These are phyloP conservation scores for Agrocybe praecox DNA, from an alignment of 768 basidiomycete genomes.

Conservation along the genomic window DNA sequence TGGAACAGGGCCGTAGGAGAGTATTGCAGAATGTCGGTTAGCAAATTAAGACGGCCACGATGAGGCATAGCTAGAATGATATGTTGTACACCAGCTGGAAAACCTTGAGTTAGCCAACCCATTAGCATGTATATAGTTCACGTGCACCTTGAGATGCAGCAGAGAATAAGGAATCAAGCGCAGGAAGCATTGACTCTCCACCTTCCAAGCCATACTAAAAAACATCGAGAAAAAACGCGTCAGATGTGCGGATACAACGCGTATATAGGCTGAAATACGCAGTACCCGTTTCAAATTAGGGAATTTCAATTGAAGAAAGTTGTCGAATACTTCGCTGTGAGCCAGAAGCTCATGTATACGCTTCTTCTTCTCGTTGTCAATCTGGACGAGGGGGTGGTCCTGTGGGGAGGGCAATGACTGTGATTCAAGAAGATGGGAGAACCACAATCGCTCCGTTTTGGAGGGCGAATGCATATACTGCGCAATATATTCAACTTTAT, in stretches of 20 bases:
- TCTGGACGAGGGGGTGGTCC: slow-evolving; percentile 29
- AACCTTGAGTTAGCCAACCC: not conserved
- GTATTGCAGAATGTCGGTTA: slow-evolving; percentile 75
- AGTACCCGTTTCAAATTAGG: slow-evolving; percentile 79
- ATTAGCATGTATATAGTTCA: not conserved
- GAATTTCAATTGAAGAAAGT: slow-evolving; percentile 86
- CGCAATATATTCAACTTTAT: not conserved
- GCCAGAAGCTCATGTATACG: slow-evolving; percentile 72
- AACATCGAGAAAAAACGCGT: not conserved
- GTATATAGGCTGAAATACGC: not conserved
- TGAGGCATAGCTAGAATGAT: slow-evolving; percentile 89
- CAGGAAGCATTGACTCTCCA: slow-evolving; percentile 92
- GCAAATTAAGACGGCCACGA: slow-evolving; percentile 82
- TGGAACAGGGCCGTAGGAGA: slow-evolving; percentile 75
- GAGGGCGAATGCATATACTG: slow-evolving; percentile 85
- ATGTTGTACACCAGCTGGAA: slow-evolving; percentile 61
- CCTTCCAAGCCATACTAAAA: slow-evolving; percentile 85
- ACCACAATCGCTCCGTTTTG: slow-evolving; percentile 88
- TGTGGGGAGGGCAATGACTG: slow-evolving; percentile 39
- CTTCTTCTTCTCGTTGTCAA: slow-evolving; percentile 42
- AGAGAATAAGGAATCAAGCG: slow-evolving; percentile 75
- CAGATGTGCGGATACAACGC: not conserved
- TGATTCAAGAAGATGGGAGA: slow-evolving; percentile 83
- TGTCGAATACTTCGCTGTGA: slow-evolving; percentile 80
- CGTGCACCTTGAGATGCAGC: slow-evolving; percentile 58